Conservation (phyloP, 352 stramenopile species). For the Globisporangium mamillatum region DNA sequence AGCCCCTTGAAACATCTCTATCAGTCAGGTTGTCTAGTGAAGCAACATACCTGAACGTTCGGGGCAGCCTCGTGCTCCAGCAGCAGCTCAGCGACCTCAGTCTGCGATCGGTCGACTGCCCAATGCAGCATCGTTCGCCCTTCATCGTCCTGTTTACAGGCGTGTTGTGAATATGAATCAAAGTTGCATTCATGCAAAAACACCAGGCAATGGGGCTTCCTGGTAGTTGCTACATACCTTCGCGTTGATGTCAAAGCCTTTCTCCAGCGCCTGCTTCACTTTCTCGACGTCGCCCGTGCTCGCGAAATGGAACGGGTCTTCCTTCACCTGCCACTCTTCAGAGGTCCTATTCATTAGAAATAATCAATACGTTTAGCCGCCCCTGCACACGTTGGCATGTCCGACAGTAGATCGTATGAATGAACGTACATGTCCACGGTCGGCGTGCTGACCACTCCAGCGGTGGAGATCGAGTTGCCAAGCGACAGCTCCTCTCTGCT, state of each 20-base stretch:
- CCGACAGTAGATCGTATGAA: not conserved
- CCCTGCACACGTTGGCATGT: not conserved
- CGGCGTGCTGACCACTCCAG: conserved; percentile 54
- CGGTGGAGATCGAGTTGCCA: conserved; percentile 43
- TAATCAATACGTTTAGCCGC: too few species aligned
- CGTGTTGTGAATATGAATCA: not conserved
- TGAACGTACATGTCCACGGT: conserved; percentile 62
- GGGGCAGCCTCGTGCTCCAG: conserved; percentile 49
- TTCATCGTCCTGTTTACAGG: conserved; percentile 49
- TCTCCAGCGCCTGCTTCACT: conserved; percentile 39
- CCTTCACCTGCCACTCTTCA: conserved; percentile 72
- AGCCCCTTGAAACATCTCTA: too few species aligned
- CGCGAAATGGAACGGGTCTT: conserved; percentile 71
- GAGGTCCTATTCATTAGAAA: conserved; percentile 39
- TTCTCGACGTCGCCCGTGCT: conserved; percentile 61
- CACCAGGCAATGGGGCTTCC: too few species aligned
- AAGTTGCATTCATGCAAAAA: not conserved
- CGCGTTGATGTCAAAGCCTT: conserved; percentile 40
- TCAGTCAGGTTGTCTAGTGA: too few species aligned
- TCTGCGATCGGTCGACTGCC: conserved; percentile 70
- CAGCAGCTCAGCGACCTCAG: conserved; percentile 45
- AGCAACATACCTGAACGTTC: conserved; percentile 46
- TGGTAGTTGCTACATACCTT: conserved; percentile 24
- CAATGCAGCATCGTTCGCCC: conserved; percentile 82
- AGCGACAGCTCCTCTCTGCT: conserved; percentile 32